Evolutionary conservation across 257 asterid species (phyloP), one percentile per base, ranked within the genome.

Genomic region (Nicotiana tabacum): DNA sequence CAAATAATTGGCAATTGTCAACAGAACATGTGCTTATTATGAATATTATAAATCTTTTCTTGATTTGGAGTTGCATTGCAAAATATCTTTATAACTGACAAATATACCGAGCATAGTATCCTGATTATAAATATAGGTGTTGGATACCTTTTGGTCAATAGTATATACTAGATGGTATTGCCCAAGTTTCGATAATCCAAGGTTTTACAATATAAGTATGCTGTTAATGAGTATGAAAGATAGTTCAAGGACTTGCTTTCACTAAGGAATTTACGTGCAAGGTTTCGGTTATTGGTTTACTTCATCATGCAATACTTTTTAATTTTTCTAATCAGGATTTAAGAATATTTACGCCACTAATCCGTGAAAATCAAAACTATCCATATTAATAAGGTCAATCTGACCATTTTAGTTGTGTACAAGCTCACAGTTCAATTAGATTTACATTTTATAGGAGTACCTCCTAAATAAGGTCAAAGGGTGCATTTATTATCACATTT

Each of bases 1-100:
- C 77, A 68, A 37, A 68, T 37, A 72, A 72, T 72, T 72, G 68
- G 68, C 18, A 62, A 62, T 62, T 62, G 35, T 62, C 68, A 62
- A 62, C 17, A 61, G 1, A 32, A 27, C n/a, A 62, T 57, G n/a
- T 55, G 21, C 61, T 16, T 18, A 56, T 4, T 5, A 18, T 58
- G 65, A 24, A 18, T 18, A 12, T 62, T 7, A 12, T 62, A 62
- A 27, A 62, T 27, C 35, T 27, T 6, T 32, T 62, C 68, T 62
- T 62, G 35, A 32, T 62, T 62, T 62, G 67, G 67, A 62, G 67
- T 62, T 9, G 3, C 33, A 62, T 24, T 32, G 68, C 68, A 62
- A 62, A 62, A 62, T 24, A 27, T 32, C 35, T 62, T 24, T 30
- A 24, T 24, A 24, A 61, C 67, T 24, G 16, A 24, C 16, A 61